Base-by-base conservation (phyloP, 768 basidiomycete species). In the Agaricus bisporus region DNA sequence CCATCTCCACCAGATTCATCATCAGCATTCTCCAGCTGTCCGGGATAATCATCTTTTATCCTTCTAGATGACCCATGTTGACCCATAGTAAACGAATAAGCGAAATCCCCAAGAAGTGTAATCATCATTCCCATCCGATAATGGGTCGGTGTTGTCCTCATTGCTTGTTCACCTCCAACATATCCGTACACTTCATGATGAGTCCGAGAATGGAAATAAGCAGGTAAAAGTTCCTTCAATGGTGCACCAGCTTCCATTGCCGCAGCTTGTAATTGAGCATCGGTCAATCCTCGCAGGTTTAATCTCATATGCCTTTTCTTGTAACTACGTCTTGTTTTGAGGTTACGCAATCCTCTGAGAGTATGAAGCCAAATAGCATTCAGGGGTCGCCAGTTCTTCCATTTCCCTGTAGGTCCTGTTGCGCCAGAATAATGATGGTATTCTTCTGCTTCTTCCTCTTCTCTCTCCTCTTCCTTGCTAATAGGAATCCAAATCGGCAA, bases 221-320 rank as follows among this genome's bases (percentile, higher is more conserved):
- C 63, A 2, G 80, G 80, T 2, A 83, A 64, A 3, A 86, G 70
- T 29, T 70, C 73, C 36, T 72, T 68, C 1, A 85, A 71, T 0
- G 85, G 76, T 0, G 81, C 79, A 3, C 85, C 85, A 3, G 85
- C 82, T 64, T 89, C 88, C 59, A 82, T 70, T 4, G 85, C 82
- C 3, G 85, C 81, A 17, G 73, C 74, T 55, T 85, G 77, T 11
- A 86, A 72, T 64, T 86, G 77, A 7, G 65, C 65, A 28, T 70
- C 70, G 11, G 77, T 71, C 42, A 91, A 71, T 4, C 75, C 85
- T 56, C 79, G 77, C 36, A 86, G 59, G 62, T 90, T 88, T 12
- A 91, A 69, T 56, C 77, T 77, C 74, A 77, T 81, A 10, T 78
- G 77, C 18, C 64, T 72, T 7, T 71, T 73, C 49, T 12, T 18